Conservation (phyloP, 208 protist genomes). For the Wallacemonas sp. region DNA sequence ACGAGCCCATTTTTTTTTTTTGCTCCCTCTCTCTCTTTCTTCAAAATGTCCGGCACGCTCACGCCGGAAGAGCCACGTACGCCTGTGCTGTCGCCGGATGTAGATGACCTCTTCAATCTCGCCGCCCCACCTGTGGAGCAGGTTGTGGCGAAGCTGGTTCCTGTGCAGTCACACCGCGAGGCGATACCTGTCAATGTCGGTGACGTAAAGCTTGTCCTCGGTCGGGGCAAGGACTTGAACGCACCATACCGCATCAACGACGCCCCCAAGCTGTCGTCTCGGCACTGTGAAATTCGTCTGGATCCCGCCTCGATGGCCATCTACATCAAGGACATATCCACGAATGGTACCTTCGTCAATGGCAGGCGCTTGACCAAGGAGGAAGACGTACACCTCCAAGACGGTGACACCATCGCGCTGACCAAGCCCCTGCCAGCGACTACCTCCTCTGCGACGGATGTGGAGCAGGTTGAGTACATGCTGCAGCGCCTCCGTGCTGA, state of each 20-base stretch:
- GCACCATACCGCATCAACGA: constrained; percentile 57
- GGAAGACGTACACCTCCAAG: constrained; percentile 39
- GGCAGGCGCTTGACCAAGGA: constrained; percentile 46
- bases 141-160: constrained; percentile 75
- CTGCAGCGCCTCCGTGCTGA: constrained; percentile 57
- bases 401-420: constrained; percentile 55
- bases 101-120: constrained; percentile 76
- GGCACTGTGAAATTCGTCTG: constrained; percentile 72
- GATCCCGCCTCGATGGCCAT: constrained; percentile 58
- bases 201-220: constrained; percentile 43
- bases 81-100: constrained; percentile 20
- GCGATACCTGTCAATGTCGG: constrained; percentile 53
- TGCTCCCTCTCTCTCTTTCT: not conserved
- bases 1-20: not conserved
- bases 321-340: constrained; percentile 58
- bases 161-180: constrained; percentile 18
- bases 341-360: constrained; percentile 86
- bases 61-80: constrained; percentile 15
- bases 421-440: constrained; percentile 22
- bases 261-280: constrained; percentile 50
- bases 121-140: constrained; percentile 63
- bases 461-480: constrained; percentile 39
- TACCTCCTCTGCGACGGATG: constrained; percentile 7
- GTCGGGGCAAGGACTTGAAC: constrained; percentile 67
- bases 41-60: constrained; percentile 5